A percentile compares a stretch with the other conserved stretches of the same genome.
Evolutionary conservation across 106 monocot species (phyloP).

Genomic region (Hemerocallis citrina): DNA sequence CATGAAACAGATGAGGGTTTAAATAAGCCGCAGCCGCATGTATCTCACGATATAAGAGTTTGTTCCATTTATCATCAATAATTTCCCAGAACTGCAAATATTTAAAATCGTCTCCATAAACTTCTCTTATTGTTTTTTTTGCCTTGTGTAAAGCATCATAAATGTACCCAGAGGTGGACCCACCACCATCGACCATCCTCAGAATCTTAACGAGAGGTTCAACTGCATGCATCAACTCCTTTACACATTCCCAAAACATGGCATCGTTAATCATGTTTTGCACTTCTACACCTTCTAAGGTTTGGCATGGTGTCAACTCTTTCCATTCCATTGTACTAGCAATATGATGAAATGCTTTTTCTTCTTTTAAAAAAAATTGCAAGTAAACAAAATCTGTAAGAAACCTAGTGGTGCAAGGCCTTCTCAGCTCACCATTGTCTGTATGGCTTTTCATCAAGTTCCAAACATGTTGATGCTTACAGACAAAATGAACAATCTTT

Average conservation of each 20-base stretch:
- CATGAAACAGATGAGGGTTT: conserved; percentile 13
- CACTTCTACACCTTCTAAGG: conserved; percentile 1
- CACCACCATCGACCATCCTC: neutral
- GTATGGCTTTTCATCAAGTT: neutral
- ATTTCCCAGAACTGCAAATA: conserved; percentile 3
- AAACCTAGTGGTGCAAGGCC: neutral
- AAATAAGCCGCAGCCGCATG: conserved; percentile 17
- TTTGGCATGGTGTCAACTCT: conserved; percentile 1
- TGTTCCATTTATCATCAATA: conserved; percentile 17
- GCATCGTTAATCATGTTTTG: conserved; percentile 6
- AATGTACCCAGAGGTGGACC: conserved; percentile 15
- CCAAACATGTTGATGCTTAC: conserved; percentile 4
- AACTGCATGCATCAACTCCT: conserved; percentile 4
- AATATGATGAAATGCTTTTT: neutral
- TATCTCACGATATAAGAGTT: conserved; percentile 2
- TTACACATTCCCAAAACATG: conserved; percentile 7
- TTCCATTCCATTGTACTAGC: conserved; percentile 7
- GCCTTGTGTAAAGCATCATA: conserved; percentile 11
- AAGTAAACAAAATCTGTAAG: neutral
- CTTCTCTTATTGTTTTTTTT: conserved; percentile 10
- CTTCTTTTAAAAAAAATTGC: conserved; percentile 6
- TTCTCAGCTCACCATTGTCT: neutral
- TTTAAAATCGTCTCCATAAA: conserved; percentile 1
- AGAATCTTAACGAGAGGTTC: conserved; percentile 7
- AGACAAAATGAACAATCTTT: conserved; percentile 7